phyloP scores from a whole-genome alignment of 768 basidiomycete species.

The Leucosporidium yakuticum region DNA sequence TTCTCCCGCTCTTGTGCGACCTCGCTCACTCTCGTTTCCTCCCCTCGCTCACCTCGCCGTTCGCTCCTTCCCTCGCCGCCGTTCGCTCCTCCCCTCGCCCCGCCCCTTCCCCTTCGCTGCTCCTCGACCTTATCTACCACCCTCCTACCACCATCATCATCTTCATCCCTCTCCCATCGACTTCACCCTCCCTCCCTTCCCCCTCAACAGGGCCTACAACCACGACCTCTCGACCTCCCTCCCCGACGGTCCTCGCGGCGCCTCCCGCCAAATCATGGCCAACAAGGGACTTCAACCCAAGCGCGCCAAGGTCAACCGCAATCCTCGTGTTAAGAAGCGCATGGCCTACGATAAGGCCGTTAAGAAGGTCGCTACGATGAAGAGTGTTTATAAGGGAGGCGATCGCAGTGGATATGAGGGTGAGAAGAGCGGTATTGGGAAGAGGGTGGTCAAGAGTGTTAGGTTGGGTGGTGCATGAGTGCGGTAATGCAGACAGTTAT shows the following conservation, averaged over 20 bases:
- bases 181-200: not conserved
- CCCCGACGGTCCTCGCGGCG: constrained; percentile 70
- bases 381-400: constrained; percentile 88
- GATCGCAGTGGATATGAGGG: constrained; percentile 68
- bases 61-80: too few species aligned
- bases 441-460: constrained; percentile 9
- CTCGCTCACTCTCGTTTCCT: too few species aligned
- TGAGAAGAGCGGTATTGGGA: constrained; percentile 66
- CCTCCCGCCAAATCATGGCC: constrained; percentile 83
- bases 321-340: constrained; percentile 96
- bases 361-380: constrained; percentile 81
- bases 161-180: not conserved
- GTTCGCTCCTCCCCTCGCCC: too few species aligned
- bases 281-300: constrained; percentile 92
- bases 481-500: too few species aligned
- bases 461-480: not conserved
- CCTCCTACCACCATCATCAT: too few species aligned
- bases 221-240: constrained; percentile 11
- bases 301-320: constrained; percentile 81
- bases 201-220: constrained; percentile 19
- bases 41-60: too few species aligned
- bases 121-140: too few species aligned
- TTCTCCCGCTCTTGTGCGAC: too few species aligned
- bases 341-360: constrained; percentile 88
- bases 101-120: too few species aligned